Percentiles rank a stretch among this genome's conserved stretches.
Conservation (phyloP, 176 grass and related monocot genomes). For the Cymbopogon citratus region DNA sequence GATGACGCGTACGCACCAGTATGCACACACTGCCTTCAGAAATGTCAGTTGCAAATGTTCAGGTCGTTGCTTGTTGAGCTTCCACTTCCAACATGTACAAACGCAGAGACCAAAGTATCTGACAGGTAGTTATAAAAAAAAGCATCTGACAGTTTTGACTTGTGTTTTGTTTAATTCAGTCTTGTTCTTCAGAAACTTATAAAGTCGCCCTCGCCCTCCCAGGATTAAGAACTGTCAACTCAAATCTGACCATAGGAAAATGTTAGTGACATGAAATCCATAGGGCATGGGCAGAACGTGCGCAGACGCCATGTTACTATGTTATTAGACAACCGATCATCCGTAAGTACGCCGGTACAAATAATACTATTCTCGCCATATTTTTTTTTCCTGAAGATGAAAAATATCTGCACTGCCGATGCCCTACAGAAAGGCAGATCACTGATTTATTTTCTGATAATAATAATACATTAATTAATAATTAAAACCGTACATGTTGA, state of each 20-base stretch:
- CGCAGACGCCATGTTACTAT: neutral
- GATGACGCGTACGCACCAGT: neutral
- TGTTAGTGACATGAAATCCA: neutral
- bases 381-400: neutral
- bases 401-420: neutral
- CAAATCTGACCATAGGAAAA: neutral
- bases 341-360: neutral
- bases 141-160: neutral
- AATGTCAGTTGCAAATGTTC: neutral
- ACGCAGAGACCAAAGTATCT: neutral
- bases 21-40: neutral
- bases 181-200: neutral
- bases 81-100: neutral
- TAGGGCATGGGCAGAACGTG: neutral
- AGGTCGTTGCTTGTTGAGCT: neutral
- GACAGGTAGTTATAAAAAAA: neutral
- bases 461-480: conserved; percentile 4
- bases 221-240: neutral
- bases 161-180: neutral
- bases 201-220: neutral
- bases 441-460: neutral
- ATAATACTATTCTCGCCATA: neutral
- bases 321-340: neutral
- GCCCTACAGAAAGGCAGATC: neutral
- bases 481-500: too few species aligned